A percentile compares a stretch with the other conserved stretches of the same genome.
Conservation (phyloP, 2,329 filamentous ascomycete species). For the Apiospora arundinis region DNA sequence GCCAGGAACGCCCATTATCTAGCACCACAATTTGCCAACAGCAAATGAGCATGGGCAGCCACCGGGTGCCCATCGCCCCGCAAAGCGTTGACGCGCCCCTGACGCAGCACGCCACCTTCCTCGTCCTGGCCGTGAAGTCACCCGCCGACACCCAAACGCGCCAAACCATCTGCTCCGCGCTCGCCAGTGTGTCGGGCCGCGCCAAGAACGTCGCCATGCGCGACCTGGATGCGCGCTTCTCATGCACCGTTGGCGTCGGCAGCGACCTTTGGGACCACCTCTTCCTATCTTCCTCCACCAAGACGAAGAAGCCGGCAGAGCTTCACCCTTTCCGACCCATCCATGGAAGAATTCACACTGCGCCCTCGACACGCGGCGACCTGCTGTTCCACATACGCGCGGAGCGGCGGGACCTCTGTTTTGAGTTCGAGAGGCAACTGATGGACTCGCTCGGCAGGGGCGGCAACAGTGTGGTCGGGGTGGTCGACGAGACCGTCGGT, state of each 20-base stretch:
- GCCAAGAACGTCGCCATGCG: slow-evolving; percentile 61
- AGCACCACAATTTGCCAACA: neutral
- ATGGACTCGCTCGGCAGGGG: slow-evolving; percentile 52
- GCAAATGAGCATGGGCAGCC: neutral
- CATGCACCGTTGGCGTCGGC: slow-evolving; percentile 62
- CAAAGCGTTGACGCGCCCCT: slow-evolving; percentile 58
- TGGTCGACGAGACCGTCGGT: slow-evolving; percentile 60
- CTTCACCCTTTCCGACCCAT: slow-evolving; percentile 57
- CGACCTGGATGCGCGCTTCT: slow-evolving; percentile 51
- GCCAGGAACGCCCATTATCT: neutral
- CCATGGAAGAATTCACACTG: slow-evolving; percentile 55
- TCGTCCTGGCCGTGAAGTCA: slow-evolving; percentile 50
- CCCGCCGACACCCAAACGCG: slow-evolving; percentile 42
- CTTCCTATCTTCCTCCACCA: slow-evolving; percentile 30
- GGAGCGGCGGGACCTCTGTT: slow-evolving; percentile 61
- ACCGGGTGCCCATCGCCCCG: slow-evolving; percentile 43
- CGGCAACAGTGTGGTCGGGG: slow-evolving; percentile 42
- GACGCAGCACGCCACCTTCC: slow-evolving; percentile 59
- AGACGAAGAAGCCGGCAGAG: slow-evolving; percentile 53
- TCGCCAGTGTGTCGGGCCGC: slow-evolving; percentile 52
- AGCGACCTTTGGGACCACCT: slow-evolving; percentile 57
- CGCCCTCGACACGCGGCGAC: slow-evolving; percentile 62
- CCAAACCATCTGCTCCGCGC: slow-evolving; percentile 48
- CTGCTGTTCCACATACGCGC: slow-evolving; percentile 65
- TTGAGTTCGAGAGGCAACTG: slow-evolving; percentile 64